Base-by-base conservation (phyloP, 331 rosid species). In the Pyracantha coccinea region DNA sequence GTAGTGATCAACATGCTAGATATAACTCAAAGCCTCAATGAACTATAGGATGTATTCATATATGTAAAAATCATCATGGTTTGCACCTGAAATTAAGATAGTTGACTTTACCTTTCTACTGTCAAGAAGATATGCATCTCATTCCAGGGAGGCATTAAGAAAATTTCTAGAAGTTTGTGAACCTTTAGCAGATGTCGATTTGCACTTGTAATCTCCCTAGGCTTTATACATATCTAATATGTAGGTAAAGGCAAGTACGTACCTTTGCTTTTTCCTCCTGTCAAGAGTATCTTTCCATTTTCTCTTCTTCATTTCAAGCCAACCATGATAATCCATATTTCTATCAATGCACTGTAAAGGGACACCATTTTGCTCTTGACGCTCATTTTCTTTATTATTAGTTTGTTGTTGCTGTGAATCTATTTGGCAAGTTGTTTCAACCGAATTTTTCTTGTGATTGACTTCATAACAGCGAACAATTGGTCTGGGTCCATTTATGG, bases 221-320 rank as follows among this genome's bases (percentile, higher is more conserved):
- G 59, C 24, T 71, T 41, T 81, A 64, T 69, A 44, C 77, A 72
- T 8, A 27, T 75, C 20, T 50, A 50, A 50, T 50, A 50, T 16
- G 55, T 7, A 50, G n/a, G 64, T 32, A 69, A 72, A 73, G 55
- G 62, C 38, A 68, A 67, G 20, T 68, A 31, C 69, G 76, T 89
- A 94, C 99, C 97, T 90, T 79, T 72, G 96, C 83, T 69, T 92
- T 88, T 92, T 94, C 87, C 92, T 92, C 80, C 64, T 89, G 78
- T 85, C 87, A 77, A 92, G 82, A 73, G 79, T 86, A 81, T 77
- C 71, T 87, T 90, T 90, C 99, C 99, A 94, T 81, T 77, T 90
- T 70, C 91, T 82, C 87, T 94, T 94, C 88, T 92, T 90, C 50
- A 78, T 76, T 85, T 89, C 90, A 85, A 94, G 99, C 99, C 99